Evolutionary conservation across 208 protist genomes (phyloP).

Genomic region (Leptomonas seymouri): DNA sequence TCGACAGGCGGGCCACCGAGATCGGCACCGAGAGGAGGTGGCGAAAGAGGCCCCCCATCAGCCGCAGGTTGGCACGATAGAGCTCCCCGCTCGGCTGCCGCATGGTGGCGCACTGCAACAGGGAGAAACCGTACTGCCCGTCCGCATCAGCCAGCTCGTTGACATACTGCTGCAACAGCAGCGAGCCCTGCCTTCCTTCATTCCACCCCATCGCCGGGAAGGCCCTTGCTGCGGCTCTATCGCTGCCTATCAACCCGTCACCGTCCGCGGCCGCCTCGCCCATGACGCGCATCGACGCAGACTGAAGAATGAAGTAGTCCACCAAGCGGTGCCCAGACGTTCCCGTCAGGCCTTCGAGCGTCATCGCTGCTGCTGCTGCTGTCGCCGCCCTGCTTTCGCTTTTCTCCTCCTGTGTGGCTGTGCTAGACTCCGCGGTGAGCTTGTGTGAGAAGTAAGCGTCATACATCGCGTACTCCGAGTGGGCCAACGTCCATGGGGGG

Average conservation of each 20-base stretch:
- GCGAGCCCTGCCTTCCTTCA: slow-evolving; percentile 19
- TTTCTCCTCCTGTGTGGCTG: too few relatives aligned
- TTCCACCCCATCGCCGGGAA: slow-evolving; percentile 29
- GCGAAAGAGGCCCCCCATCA: slow-evolving; percentile 25
- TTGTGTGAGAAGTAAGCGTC: neutral
- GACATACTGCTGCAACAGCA: neutral
- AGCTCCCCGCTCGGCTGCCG: slow-evolving; percentile 15
- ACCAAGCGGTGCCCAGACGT: slow-evolving; percentile 13
- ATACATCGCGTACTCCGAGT: slow-evolving; percentile 14
- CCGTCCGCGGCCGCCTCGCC: neutral
- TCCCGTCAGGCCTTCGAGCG: too few relatives aligned
- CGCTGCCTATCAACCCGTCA: neutral
- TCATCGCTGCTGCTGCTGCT: neutral
- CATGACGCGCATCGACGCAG: neutral
- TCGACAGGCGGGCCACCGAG: slow-evolving; percentile 47
- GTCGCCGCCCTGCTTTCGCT: too few relatives aligned
- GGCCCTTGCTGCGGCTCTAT: slow-evolving; percentile 11
- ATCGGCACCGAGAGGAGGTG: slow-evolving; percentile 42
- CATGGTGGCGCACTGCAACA: neutral
- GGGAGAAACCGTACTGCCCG: neutral
- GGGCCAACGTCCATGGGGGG: slow-evolving; percentile 28
- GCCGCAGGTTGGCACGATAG: slow-evolving; percentile 12
- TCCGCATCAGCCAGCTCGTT: slow-evolving; percentile 9
- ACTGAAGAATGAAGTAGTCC: slow-evolving; percentile 10
- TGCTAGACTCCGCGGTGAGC: neutral